phyloP scores from a whole-genome alignment of 352 stramenopile genomes.

The Globisporangium nagaii region DNA sequence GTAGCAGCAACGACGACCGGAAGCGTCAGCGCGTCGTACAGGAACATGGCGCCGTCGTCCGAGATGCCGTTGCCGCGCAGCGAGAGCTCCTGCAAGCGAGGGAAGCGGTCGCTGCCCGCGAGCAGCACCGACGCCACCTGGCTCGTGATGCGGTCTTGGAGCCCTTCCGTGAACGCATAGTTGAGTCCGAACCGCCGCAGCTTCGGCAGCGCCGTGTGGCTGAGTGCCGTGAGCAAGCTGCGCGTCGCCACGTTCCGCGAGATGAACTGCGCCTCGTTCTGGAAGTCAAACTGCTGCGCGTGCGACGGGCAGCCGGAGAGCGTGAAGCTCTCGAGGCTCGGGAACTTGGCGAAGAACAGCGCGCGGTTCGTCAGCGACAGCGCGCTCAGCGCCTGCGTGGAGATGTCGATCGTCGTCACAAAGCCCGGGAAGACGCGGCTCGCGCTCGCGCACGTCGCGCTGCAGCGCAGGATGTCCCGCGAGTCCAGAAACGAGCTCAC shows the following conservation, averaged over 20 bases:
- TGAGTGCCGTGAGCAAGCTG: conserved; percentile 25
- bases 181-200: conserved; percentile 25
- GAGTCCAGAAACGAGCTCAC: conserved; percentile 39
- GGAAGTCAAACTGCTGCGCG: conserved; percentile 40
- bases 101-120: conserved; percentile 23
- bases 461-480: conserved; percentile 25
- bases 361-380: conserved; percentile 12
- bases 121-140: conserved; percentile 29
- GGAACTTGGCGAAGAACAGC: conserved; percentile 34
- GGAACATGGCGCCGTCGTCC: conserved; percentile 32
- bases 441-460: conserved; percentile 25
- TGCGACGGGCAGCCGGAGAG: conserved; percentile 21
- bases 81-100: conserved; percentile 24
- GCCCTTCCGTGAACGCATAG: conserved; percentile 42
- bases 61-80: conserved; percentile 53
- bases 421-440: conserved; percentile 25
- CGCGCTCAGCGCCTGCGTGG: conserved; percentile 16
- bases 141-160: conserved; percentile 42
- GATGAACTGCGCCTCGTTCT: conserved; percentile 27
- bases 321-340: conserved; percentile 30
- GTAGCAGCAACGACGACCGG: neutral
- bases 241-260: conserved; percentile 34
- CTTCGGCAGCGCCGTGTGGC: conserved; percentile 18
- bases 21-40: conserved; percentile 24
- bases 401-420: conserved; percentile 29